A percentile compares a stretch with the other conserved stretches of the same genome.
Evolutionary conservation across 768 basidiomycete genomes (phyloP).

Genomic region (Cubamyces lactineus): DNA sequence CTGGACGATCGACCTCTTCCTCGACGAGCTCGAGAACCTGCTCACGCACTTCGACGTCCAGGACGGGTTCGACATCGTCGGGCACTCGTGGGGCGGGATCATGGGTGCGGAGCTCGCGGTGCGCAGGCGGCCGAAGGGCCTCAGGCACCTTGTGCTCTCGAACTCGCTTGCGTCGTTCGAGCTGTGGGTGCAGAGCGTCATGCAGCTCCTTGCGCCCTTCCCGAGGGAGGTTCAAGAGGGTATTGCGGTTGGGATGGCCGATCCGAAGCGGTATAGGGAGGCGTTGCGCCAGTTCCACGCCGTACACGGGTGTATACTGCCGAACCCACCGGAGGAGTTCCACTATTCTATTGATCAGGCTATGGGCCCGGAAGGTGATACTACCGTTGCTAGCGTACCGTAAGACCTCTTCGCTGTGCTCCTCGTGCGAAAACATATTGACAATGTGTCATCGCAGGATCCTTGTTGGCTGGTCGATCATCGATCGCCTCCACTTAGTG

Average conservation of each 20-base stretch:
- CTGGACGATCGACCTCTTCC: slow-evolving; percentile 55
- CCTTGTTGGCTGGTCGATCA: slow-evolving; percentile 33
- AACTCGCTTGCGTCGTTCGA: slow-evolving; percentile 48
- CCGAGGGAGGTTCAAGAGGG: slow-evolving; percentile 45
- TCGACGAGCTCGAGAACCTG: slow-evolving; percentile 57
- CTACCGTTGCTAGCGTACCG: slow-evolving; percentile 44
- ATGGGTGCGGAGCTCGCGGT: slow-evolving; percentile 47
- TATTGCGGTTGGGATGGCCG: slow-evolving; percentile 45
- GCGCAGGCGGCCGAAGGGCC: slow-evolving; percentile 43
- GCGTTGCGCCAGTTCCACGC: slow-evolving; percentile 46
- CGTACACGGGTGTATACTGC: slow-evolving; percentile 45
- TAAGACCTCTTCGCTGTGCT: slow-evolving; percentile 5
- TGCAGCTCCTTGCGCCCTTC: slow-evolving; percentile 43
- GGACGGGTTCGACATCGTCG: slow-evolving; percentile 48
- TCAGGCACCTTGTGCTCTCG: slow-evolving; percentile 46
- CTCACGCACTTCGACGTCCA: slow-evolving; percentile 45
- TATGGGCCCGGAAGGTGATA: slow-evolving; percentile 40
- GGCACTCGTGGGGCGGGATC: slow-evolving; percentile 65
- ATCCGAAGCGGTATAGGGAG: slow-evolving; percentile 44
- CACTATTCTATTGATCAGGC: slow-evolving; percentile 35
- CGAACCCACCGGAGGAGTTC: slow-evolving; percentile 48
- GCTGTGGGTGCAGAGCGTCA: slow-evolving; percentile 45
- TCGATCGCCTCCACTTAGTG: slow-evolving; percentile 32
- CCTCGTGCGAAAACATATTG: neutral
- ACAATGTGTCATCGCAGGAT: slow-evolving; percentile 7